A percentile compares a stretch with the other conserved stretches of the same genome.
These are phyloP conservation scores for Alternaria sp. DNA, from an alignment of 2,329 filamentous ascomycete species.

Conservation along the genomic window DNA sequence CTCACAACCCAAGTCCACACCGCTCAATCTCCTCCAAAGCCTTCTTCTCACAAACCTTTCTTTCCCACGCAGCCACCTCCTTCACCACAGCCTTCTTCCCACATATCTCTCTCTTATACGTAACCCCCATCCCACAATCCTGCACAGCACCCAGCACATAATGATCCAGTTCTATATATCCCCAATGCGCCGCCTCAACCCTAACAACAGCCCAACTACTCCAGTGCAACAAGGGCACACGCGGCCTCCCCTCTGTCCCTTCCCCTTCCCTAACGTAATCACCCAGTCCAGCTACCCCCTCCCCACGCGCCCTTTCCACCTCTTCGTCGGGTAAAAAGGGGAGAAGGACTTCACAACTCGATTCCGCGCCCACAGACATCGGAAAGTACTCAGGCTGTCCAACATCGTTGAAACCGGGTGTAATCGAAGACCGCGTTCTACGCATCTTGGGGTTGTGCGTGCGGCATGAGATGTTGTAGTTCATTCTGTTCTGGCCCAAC, in stretches of 20 bases:
- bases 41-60: not conserved
- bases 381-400: not conserved
- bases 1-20: not conserved
- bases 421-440: no score
- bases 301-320: not conserved
- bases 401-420: no score
- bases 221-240: not conserved
- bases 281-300: not conserved
- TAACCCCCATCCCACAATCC: not conserved
- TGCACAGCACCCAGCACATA: not conserved
- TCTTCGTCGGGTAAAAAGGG: constrained; percentile 15
- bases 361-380: constrained; percentile 17
- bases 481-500: no score
- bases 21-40: not conserved
- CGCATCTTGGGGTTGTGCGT: not conserved
- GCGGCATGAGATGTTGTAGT: not conserved
- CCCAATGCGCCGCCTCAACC: constrained; percentile 2
- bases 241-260: not conserved
- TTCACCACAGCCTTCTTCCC: not conserved
- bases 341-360: constrained; percentile 4
- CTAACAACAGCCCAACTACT: not conserved
- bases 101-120: not conserved
- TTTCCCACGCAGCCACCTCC: not conserved
- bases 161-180: not conserved
- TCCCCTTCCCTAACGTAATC: not conserved